Evolutionary conservation across 257 asterid genomes (phyloP).

Genomic region (Knoxia roxburghii): DNA sequence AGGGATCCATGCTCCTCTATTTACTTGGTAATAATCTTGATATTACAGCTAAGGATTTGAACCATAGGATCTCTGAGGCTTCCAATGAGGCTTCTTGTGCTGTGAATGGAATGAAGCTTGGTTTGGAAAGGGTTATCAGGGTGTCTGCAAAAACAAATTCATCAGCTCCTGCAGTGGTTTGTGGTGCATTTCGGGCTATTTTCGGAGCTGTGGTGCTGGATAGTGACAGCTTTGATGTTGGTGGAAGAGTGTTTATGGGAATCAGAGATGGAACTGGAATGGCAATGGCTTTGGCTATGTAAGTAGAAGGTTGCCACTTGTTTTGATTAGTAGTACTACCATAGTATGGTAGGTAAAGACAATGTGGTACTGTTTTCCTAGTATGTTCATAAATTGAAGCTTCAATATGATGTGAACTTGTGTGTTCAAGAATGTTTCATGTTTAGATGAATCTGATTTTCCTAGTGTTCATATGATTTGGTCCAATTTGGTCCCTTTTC

Average conservation of each 20-base stretch:
- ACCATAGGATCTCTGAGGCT: constrained; percentile 26
- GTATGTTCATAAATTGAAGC: not conserved
- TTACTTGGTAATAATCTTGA: constrained; percentile 39
- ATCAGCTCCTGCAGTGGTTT: constrained; percentile 53
- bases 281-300: not conserved
- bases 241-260: constrained; percentile 3
- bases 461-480: not conserved
- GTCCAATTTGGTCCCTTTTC: not conserved
- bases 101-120: constrained; percentile 42
- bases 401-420: not conserved
- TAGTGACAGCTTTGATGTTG: constrained; percentile 5
- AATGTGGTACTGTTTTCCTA: not conserved
- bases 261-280: not conserved
- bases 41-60: constrained; percentile 50
- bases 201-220: constrained; percentile 54
- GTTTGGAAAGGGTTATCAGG: constrained; percentile 58
- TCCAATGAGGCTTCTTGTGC: constrained; percentile 52
- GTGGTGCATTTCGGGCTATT: constrained; percentile 68
- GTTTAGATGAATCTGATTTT: not conserved
- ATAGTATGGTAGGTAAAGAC: not conserved
- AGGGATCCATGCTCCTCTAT: constrained; percentile 35
- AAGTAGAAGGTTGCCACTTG: not conserved
- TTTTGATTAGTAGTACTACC: not conserved
- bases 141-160: constrained; percentile 47
- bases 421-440: not conserved